Evolutionary conservation across 306 rosid species (phyloP).

Genomic region (Betula pendula): DNA sequence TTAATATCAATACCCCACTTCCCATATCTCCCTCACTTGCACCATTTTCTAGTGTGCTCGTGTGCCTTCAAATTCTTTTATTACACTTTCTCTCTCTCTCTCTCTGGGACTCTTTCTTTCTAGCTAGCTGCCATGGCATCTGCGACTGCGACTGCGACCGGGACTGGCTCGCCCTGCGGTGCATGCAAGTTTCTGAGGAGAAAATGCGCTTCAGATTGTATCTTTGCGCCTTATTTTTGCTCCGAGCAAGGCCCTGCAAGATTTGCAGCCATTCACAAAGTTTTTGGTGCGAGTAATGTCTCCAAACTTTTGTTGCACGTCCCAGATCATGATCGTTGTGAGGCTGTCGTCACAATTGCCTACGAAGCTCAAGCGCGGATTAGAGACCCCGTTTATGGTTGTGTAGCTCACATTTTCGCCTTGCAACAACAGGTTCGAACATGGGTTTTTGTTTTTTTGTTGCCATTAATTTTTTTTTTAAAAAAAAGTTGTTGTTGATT

Average conservation of each 20-base stretch:
- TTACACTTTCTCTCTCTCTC: slow-evolving; percentile 15
- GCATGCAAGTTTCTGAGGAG: slow-evolving; percentile 96
- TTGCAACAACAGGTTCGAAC: slow-evolving; percentile 83
- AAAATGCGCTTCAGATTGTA: slow-evolving; percentile 81
- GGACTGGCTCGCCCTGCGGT: slow-evolving; percentile 87
- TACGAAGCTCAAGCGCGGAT: slow-evolving; percentile 97
- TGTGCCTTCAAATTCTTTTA: slow-evolving; percentile 54
- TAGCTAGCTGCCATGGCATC: slow-evolving; percentile 40
- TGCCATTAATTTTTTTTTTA: no score
- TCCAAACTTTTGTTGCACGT: slow-evolving; percentile 74
- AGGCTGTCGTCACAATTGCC: slow-evolving; percentile 90
- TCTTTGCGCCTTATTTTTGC: slow-evolving; percentile 93
- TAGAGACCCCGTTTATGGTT: slow-evolving; percentile 95
- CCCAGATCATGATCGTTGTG: slow-evolving; percentile 84
- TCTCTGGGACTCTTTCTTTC: neutral
- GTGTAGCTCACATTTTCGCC: slow-evolving; percentile 91
- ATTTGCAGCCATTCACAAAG: slow-evolving; percentile 96
- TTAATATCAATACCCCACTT: slow-evolving; percentile 24
- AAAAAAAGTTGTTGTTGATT: no score
- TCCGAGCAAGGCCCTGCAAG: slow-evolving; percentile 84
- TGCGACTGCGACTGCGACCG: slow-evolving; percentile 37
- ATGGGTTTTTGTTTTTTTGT: neutral
- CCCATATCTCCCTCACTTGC: slow-evolving; percentile 36
- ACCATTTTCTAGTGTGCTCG: slow-evolving; percentile 78
- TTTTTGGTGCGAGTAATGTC: slow-evolving; percentile 95